Evolutionary conservation across 768 basidiomycete genomes (phyloP).

Genomic region (Xanthoconium purpureum): DNA sequence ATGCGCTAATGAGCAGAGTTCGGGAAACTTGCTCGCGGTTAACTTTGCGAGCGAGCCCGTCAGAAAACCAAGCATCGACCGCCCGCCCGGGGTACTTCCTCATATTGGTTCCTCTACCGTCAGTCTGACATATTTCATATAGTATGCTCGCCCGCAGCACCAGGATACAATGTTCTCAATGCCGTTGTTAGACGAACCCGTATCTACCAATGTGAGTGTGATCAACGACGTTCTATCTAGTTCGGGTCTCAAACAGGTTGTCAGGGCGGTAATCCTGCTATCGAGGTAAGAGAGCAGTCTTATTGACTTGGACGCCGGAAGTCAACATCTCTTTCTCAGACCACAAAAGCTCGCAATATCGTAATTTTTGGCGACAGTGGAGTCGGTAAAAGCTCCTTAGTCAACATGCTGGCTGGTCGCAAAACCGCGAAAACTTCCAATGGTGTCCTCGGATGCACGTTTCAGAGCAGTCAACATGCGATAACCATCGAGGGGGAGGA

Average conservation of each 20-base stretch:
- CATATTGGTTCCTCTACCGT: background rate
- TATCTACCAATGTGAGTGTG: constrained; percentile 6
- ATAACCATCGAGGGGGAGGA: constrained; percentile 15
- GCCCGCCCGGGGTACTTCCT: constrained; percentile 4
- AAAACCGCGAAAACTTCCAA: constrained; percentile 32
- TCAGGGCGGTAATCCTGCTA: background rate
- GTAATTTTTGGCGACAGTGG: constrained; percentile 45
- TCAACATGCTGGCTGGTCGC: constrained; percentile 39
- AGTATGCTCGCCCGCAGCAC: constrained; percentile 3
- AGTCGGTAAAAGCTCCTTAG: constrained; percentile 41
- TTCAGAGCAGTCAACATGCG: constrained; percentile 25
- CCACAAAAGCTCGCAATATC: constrained; percentile 28
- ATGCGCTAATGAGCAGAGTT: constrained; percentile 3
- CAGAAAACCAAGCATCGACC: background rate
- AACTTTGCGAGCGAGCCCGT: background rate
- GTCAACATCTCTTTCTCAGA: constrained; percentile 1
- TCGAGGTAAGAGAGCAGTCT: constrained; percentile 11
- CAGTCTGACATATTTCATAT: background rate
- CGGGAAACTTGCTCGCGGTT: background rate
- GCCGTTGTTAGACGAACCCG: background rate
- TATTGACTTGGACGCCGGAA: background rate
- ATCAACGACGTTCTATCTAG: background rate
- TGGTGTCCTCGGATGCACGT: constrained; percentile 36
- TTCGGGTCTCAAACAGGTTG: background rate
- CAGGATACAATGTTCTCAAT: constrained; percentile 14